Conservation (phyloP, 208 protist species). For the Baffinella frigidus region DNA sequence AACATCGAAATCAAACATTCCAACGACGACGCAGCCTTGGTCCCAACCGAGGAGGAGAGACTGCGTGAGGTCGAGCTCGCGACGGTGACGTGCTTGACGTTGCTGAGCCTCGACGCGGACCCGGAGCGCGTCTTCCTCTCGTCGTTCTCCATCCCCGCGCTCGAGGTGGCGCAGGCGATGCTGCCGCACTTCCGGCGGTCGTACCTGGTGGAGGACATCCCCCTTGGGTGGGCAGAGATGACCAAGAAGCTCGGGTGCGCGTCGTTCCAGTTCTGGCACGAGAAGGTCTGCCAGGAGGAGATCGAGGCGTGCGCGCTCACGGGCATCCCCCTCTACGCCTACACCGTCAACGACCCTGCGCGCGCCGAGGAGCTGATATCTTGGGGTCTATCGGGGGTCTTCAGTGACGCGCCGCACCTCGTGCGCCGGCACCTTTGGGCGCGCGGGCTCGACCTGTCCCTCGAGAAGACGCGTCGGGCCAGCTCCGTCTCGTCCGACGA, state of each 20-base stretch:
- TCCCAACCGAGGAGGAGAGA: not conserved
- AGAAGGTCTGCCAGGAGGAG: not conserved
- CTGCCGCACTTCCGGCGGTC: not conserved
- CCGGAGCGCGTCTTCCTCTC: slow-evolving; percentile 13
- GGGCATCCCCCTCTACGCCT: not conserved
- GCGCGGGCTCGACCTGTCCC: too few relatives aligned
- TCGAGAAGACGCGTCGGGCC: too few relatives aligned
- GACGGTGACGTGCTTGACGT: not conserved
- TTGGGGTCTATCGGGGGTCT: slow-evolving; percentile 24
- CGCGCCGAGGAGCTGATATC: not conserved
- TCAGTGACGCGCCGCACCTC: too few relatives aligned
- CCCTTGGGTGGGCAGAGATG: slow-evolving; percentile 15
- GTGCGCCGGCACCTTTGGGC: too few relatives aligned
- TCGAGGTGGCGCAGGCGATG: not conserved
- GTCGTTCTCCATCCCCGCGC: not conserved
- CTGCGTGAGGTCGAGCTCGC: slow-evolving; percentile 5
- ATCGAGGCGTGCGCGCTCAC: not conserved
- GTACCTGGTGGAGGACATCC: slow-evolving; percentile 5
- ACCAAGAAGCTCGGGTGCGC: not conserved
- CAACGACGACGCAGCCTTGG: not conserved
- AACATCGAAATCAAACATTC: slow-evolving; percentile 56
- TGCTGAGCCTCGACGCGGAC: not conserved
- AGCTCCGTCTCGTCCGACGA: too few relatives aligned
- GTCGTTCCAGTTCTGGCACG: slow-evolving; percentile 11
- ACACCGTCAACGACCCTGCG: slow-evolving; percentile 29